Base-by-base conservation (phyloP, 148 eudicot genomes). In the Rheum nobile region DNA sequence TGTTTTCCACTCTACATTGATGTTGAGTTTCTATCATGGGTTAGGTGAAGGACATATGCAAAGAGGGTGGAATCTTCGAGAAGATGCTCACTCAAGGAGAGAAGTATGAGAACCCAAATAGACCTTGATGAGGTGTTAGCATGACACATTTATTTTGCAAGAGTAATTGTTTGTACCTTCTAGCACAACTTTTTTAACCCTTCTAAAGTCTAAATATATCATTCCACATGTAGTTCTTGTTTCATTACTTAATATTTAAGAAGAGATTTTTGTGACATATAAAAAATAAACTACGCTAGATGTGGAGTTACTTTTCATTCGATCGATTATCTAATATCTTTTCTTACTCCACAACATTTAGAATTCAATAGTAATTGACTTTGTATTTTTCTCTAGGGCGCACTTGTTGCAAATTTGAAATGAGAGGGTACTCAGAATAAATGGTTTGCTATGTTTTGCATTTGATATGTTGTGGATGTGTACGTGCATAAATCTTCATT, bases 361-460 rank as follows among this genome's bases (percentile, higher is more conserved):
- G 14, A 21, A 22, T 22, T 54, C 29, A 29, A 61, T 21, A 29
- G 44, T 34, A 46, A 55, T 55, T n/a, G 41, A 48, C 72, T 72
- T 29, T 34, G 65, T 37, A 57, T 48, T 69, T 48, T 41, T 75
- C 82, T 38, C 34, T 84, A 95, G 99, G 99, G 99, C 73, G 99
- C 99, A 75, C 91, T 95, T 78, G 99, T 95, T 79, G 99, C 99
- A 43, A 95, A 95, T 81, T 95, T 90, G 85, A 97, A 97, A 77
- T 95, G 99, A 97, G 99, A 95, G 81, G 99, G 97, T 41, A 90
- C 97, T 74, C 83, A 79, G 71, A 83, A 88, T 79, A 81, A 83
- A 85, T 85, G 81, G 99, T 88, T 78, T 68, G 31, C 67, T 59
- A 22, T 28, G 22, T 24, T 43, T 26, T 9, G 50, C 73, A 39